phyloP scores from a whole-genome alignment of 768 basidiomycete genomes.

The Amanita muscaria region DNA sequence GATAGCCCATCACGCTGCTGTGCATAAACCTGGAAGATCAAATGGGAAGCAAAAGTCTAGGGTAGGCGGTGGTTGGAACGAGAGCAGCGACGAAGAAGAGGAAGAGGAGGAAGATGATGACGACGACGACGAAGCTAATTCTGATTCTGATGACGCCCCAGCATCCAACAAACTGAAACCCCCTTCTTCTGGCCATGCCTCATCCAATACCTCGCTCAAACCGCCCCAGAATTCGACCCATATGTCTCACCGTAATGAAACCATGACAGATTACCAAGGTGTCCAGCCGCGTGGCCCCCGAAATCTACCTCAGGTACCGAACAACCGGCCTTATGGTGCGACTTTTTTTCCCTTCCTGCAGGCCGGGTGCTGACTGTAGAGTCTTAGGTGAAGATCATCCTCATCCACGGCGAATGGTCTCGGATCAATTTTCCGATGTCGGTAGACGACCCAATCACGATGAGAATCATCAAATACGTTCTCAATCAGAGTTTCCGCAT shows the following conservation, averaged over 20 bases:
- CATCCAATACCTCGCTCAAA: slow-evolving; percentile 21
- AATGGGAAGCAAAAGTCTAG: slow-evolving; percentile 53
- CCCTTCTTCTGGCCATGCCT: slow-evolving; percentile 16
- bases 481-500: slow-evolving; percentile 46
- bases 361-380: slow-evolving; percentile 26
- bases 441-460: slow-evolving; percentile 50
- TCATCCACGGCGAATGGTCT: slow-evolving; percentile 35
- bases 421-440: slow-evolving; percentile 46
- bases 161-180: slow-evolving; percentile 19
- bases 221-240: slow-evolving; percentile 18
- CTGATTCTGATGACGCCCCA: slow-evolving; percentile 40
- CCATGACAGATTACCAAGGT: slow-evolving; percentile 17
- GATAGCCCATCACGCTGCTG: slow-evolving; percentile 71
- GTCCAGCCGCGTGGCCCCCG: slow-evolving; percentile 48
- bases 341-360: slow-evolving; percentile 13
- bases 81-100: slow-evolving; percentile 78
- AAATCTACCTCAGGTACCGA: slow-evolving; percentile 58
- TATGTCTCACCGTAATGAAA: slow-evolving; percentile 16
- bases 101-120: slow-evolving; percentile 81
- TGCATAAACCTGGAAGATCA: slow-evolving; percentile 63
- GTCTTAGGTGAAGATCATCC: slow-evolving; percentile 28
- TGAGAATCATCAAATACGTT: slow-evolving; percentile 41
- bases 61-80: slow-evolving; percentile 53
- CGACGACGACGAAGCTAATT: slow-evolving; percentile 64
- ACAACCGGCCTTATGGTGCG: slow-evolving; percentile 35